Evolutionary conservation across 192 early-diverging fungal genomes (phyloP).

Genomic region (Oehlia diaphana): DNA sequence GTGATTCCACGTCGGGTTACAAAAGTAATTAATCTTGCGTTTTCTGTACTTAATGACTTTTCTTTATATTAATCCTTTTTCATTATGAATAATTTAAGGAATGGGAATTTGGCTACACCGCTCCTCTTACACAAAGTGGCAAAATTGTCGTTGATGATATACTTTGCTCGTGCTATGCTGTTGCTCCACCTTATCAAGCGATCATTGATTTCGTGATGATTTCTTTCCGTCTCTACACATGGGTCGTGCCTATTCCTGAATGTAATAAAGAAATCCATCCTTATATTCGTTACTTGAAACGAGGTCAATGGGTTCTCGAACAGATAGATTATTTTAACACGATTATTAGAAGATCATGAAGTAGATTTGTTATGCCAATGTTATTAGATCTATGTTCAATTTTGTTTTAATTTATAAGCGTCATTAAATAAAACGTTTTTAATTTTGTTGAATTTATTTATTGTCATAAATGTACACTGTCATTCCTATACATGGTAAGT

Average conservation of each 20-base stretch:
- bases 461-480: too few relatives aligned
- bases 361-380: too few relatives aligned
- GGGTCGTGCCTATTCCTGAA: not conserved
- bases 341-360: not conserved
- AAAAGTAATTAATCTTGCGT: not conserved
- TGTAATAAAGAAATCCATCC: not conserved
- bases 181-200: not conserved
- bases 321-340: not conserved
- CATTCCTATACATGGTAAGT: too few relatives aligned
- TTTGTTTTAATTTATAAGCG: too few relatives aligned
- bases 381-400: too few relatives aligned
- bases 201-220: not conserved
- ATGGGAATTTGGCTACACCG: not conserved
- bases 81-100: not conserved
- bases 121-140: not conserved
- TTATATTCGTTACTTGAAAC: not conserved
- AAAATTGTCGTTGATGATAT: not conserved
- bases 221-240: not conserved
- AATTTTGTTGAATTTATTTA: too few relatives aligned
- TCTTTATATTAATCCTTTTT: not conserved
- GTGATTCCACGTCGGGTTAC: not conserved
- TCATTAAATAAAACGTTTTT: too few relatives aligned
- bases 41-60: not conserved
- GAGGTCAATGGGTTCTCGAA: not conserved
- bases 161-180: not conserved